Conservation (phyloP, 2,329 filamentous ascomycete genomes). For the Fusarium sp. region DNA sequence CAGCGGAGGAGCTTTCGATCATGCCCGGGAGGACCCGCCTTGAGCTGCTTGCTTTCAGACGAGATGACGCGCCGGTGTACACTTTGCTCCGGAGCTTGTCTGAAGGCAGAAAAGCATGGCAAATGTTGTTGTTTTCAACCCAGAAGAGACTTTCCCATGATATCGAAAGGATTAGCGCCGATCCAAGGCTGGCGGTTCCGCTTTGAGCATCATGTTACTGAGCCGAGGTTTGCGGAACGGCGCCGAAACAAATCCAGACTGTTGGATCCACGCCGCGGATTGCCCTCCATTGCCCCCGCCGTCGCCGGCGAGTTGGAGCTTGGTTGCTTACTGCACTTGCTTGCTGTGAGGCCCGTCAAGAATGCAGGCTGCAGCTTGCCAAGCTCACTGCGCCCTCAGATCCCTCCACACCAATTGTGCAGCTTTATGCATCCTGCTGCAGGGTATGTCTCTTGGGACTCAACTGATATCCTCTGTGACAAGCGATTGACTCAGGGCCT, state of each 20-base stretch:
- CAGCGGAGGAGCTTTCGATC: neutral
- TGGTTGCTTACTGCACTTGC: neutral
- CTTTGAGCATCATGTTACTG: neutral
- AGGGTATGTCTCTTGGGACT: neutral
- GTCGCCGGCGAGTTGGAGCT: constrained; percentile 16
- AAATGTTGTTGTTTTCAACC: constrained; percentile 4
- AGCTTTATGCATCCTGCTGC: neutral
- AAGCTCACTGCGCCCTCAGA: neutral
- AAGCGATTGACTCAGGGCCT: neutral
- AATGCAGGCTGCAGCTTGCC: neutral
- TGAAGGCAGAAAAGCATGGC: neutral
- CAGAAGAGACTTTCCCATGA: constrained; percentile 21
- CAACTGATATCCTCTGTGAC: neutral
- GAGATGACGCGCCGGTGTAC: constrained; percentile 9
- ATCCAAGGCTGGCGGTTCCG: neutral
- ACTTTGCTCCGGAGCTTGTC: constrained; percentile 13
- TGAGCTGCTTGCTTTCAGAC: constrained; percentile 11
- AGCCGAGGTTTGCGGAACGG: constrained; percentile 9
- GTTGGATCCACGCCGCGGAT: constrained; percentile 21
- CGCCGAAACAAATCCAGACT: constrained; percentile 4
- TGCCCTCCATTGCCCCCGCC: constrained; percentile 24
- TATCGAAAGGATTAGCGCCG: neutral
- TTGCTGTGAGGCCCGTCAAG: neutral
- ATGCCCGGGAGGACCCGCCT: constrained; percentile 21
- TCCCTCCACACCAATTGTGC: constrained; percentile 5